phyloP scores from a whole-genome alignment of 2,329 filamentous ascomycete species.

The Didymella sp. region DNA sequence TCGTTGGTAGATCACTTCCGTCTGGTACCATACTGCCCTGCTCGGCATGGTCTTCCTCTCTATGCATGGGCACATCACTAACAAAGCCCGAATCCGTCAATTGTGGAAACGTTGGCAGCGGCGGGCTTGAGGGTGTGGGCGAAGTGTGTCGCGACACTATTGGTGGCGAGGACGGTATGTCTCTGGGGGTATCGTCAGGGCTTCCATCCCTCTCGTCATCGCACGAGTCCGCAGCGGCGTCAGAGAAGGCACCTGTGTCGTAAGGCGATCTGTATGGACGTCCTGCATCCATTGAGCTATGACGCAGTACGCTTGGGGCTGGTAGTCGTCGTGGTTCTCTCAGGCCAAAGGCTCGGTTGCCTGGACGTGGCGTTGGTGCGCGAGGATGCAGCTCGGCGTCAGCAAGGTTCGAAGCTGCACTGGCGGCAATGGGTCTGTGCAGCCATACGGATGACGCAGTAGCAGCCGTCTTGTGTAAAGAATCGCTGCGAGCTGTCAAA shows the following conservation, averaged over 20 bases:
- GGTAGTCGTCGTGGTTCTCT: conserved; percentile 43
- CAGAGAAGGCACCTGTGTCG: conserved; percentile 46
- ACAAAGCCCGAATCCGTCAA: conserved; percentile 79
- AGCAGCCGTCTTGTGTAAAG: conserved; percentile 86
- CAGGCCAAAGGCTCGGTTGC: conserved; percentile 47
- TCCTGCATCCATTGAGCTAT: conserved; percentile 63
- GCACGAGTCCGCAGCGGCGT: conserved; percentile 53
- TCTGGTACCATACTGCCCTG: conserved; percentile 30
- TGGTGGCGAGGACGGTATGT: conserved; percentile 90
- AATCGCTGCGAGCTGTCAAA: conserved; percentile 77
- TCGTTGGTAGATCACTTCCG: conserved; percentile 32
- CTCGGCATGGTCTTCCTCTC: conserved; percentile 67
- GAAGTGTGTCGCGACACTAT: conserved; percentile 66
- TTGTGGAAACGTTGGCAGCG: conserved; percentile 64
- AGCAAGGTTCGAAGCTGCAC: conserved; percentile 56
- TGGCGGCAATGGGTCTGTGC: conserved; percentile 73
- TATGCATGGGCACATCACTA: conserved; percentile 76
- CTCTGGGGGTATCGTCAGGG: conserved; percentile 70
- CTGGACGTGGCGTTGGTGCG: conserved; percentile 77
- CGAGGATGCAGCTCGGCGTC: conserved; percentile 76
- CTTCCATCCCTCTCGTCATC: conserved; percentile 58
- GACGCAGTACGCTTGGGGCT: conserved; percentile 62
- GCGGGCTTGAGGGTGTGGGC: conserved; percentile 79
- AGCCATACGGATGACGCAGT: conserved; percentile 86
- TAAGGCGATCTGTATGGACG: conserved; percentile 46